These are phyloP conservation scores for Populus deltoides DNA, from an alignment of 345 rosid species.

Conservation along the genomic window DNA sequence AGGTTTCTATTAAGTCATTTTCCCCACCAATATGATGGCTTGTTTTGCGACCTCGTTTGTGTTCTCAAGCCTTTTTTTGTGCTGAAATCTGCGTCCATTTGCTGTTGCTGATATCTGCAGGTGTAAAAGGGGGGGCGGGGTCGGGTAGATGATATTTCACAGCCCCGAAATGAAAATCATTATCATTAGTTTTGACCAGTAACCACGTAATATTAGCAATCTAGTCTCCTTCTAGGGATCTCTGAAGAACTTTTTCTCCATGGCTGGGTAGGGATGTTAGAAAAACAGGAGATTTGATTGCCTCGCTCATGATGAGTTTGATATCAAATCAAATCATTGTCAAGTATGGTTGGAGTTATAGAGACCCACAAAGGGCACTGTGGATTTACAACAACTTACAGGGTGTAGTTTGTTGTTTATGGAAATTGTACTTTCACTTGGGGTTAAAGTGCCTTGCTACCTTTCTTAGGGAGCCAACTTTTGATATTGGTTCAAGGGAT, in stretches of 20 bases:
- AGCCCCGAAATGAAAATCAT: background rate
- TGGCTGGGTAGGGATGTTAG: slow-evolving; percentile 17
- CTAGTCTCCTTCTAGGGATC: slow-evolving; percentile 9
- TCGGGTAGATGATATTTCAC: background rate
- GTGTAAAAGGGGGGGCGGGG: background rate
- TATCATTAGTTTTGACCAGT: slow-evolving; percentile 27
- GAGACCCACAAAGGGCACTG: background rate
- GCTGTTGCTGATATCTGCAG: slow-evolving; percentile 10
- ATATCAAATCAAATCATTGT: slow-evolving; percentile 9
- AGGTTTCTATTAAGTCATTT: slow-evolving; percentile 30
- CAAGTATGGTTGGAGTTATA: background rate
- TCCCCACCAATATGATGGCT: slow-evolving; percentile 5
- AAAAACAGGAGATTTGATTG: slow-evolving; percentile 9
- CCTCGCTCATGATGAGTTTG: slow-evolving; percentile 20
- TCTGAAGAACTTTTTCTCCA: slow-evolving; percentile 3
- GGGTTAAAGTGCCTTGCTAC: slow-evolving; percentile 20
- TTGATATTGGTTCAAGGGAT: slow-evolving; percentile 5
- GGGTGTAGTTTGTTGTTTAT: background rate
- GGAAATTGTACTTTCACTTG: slow-evolving; percentile 10
- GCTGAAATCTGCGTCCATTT: slow-evolving; percentile 26
- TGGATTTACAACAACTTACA: background rate
- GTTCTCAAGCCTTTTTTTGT: background rate
- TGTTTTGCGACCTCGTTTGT: slow-evolving; percentile 16
- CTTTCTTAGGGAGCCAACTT: slow-evolving; percentile 13
- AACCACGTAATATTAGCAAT: slow-evolving; percentile 9